These are phyloP conservation scores for Pythium volutum DNA, from an alignment of 352 stramenopile species.

Conservation along the genomic window DNA sequence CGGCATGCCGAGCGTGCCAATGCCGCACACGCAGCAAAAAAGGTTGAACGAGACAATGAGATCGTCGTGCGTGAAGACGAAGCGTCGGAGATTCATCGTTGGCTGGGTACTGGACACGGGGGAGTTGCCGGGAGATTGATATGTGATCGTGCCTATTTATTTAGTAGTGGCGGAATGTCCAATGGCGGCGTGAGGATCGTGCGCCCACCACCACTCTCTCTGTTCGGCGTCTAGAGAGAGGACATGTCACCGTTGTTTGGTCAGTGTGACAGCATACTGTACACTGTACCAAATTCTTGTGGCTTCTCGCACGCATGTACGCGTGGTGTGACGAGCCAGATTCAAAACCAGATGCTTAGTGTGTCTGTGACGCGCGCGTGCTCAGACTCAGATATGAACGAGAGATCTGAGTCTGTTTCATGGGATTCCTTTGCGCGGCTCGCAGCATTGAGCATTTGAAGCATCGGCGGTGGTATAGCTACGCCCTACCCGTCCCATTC, in stretches of 20 bases:
- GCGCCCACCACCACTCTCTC: not conserved
- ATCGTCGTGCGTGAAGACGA: conserved; percentile 49
- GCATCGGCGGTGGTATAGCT: no score
- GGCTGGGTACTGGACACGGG: not conserved
- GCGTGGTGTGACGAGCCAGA: no score
- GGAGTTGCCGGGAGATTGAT: not conserved
- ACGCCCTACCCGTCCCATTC: no score
- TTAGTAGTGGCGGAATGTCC: not conserved
- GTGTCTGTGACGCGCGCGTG: no score
- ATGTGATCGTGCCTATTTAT: not conserved
- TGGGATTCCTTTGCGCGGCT: no score
- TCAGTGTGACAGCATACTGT: no score
- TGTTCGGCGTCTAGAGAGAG: not conserved
- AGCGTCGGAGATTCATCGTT: not conserved
- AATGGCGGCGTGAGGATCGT: not conserved
- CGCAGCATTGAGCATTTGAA: no score
- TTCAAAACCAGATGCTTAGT: no score
- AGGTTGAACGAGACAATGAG: conserved; percentile 55
- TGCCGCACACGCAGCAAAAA: conserved; percentile 64
- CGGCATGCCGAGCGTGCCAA: conserved; percentile 68
- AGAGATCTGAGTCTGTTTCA: no score
- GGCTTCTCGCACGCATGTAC: no score
- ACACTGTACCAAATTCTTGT: no score
- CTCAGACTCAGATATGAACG: no score
- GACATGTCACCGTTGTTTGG: not conserved